Conservation (phyloP, 345 rosid genomes). For the Populus nigra region DNA sequence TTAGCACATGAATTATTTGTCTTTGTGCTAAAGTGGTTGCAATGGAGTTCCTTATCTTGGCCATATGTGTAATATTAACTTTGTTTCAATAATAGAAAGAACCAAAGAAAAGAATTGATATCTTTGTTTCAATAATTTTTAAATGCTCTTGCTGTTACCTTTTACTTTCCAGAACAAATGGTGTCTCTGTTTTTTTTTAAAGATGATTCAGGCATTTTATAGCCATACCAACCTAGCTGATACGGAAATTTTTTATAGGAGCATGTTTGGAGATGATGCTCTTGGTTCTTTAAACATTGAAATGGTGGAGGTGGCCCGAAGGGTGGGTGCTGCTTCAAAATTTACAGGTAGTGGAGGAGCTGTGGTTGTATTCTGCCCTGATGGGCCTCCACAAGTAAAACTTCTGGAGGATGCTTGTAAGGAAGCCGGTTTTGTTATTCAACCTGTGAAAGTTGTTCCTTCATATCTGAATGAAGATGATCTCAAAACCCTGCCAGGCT, state of each 20-base stretch:
- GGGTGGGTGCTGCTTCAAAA: constrained; percentile 75
- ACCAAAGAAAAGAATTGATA: background rate
- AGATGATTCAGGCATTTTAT: background rate
- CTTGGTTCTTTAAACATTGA: constrained; percentile 71
- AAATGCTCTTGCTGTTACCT: background rate
- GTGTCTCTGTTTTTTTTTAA: background rate
- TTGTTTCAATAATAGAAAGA: background rate
- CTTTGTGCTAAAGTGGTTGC: background rate
- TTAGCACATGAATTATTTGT: background rate
- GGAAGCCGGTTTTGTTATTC: constrained; percentile 61
- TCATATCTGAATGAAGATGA: constrained; percentile 48
- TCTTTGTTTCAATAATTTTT: too few species aligned
- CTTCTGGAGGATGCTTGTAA: constrained; percentile 68
- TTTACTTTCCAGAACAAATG: background rate
- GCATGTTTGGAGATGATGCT: constrained; percentile 81
- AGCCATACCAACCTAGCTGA: background rate
- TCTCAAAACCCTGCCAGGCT: constrained; percentile 31
- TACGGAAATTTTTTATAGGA: constrained; percentile 30
- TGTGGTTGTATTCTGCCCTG: constrained; percentile 78
- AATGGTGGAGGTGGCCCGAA: constrained; percentile 85
- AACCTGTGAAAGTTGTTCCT: constrained; percentile 57
- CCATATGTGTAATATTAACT: background rate
- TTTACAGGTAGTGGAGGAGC: constrained; percentile 98
- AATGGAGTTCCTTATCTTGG: background rate
- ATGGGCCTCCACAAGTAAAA: constrained; percentile 57